Base-by-base conservation (phyloP, 2,329 filamentous ascomycete species). In the Cladorrhinum sp. region DNA sequence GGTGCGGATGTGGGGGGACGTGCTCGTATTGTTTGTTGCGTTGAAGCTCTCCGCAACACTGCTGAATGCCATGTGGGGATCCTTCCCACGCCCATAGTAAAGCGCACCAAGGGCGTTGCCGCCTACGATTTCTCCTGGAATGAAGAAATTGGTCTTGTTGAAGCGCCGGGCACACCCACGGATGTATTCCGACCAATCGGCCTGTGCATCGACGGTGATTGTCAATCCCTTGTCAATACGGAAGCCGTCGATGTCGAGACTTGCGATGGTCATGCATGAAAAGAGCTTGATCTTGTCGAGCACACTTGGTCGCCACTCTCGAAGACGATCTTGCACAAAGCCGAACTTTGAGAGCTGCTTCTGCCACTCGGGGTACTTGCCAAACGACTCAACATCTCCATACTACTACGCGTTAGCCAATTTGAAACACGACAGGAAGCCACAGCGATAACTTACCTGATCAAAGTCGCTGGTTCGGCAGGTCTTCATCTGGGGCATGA, bases 161-260 rank as follows among this genome's bases (percentile, higher is more conserved):
- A 82, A 75, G n/a, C 73, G 70, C 10, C 75, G 72, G 14, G 85
- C 85, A 69, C 85, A 88, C 39, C 80, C 74, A 46, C 85, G 76
- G 64, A 86, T 80, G 16, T 79, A 76, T 20, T 77, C 74, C n/a
- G 82, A 84, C 70, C 84, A 87, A 52, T 84, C 80, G 14, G 78
- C 84, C 61, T 85, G 76, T 1, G 84, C 79, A 68, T 87, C 86
- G 7, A 86, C 78, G 0, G 85, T 86, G 16, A 83, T 80, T 65
- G 86, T 84, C n/a, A 83, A 81, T 2, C 83, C 86, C 71, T 88
- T 88, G 72, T 88, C 86, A 71, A 86, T 85, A 54, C 86, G 81
- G 67, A 86, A 86, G 0, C 85, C 86, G 67, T 88, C 86, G 58
- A 88, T 83, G 67, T 88, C 86, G 18, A 88, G 77, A 62, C 80